Base-by-base conservation (phyloP, 2,329 filamentous ascomycete species). In the Coniochaeta sp. region DNA sequence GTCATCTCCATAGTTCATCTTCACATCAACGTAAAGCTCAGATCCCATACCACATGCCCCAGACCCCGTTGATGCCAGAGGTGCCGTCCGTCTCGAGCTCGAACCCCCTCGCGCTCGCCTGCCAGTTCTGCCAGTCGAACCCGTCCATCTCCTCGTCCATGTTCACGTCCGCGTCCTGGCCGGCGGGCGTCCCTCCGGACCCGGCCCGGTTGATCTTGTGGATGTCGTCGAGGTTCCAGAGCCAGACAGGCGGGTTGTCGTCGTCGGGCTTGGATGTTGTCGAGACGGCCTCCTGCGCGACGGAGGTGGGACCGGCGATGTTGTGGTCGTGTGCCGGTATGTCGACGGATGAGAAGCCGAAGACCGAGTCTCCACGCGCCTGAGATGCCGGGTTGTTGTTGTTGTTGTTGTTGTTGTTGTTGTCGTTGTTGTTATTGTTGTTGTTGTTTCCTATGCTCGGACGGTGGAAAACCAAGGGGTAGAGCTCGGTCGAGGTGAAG, bases 191-290 rank as follows among this genome's bases (percentile, higher is more conserved):
- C 59, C n/a, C n/a, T n/a, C 54, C 63, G 61, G 62, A 67, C n/a
- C n/a, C n/a, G 42, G 55, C 58, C 44, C 30, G 65, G 16, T 47
- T 64, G 55, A 50, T 63, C 64, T 14, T 62, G 55, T 19, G 62
- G 54, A 22, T 60, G 62, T 38, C 19, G 62, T 74, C 74, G 14
- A 73, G 74, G 1, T 79, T 79, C 54, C 83, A 85, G 64, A 83
- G 75, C 64, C 83, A 85, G 55, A 82, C 81, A 6, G 83, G 79
- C 1, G 82, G 77, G 12, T 79, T 79, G 26, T 76, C 76, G 3
- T 75, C 81, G 3, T 83, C 65, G 3, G 16, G 16, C 17, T 40
- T 5, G n/a, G n/a, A n/a, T 67, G 57, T 2, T 68, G 61, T 40
- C 10, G 67, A 65, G 30, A 47, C 6, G 54, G 32, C 47, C 47